These are phyloP conservation scores for Amanita rubescens DNA, from an alignment of 768 basidiomycete genomes.

Conservation along the genomic window DNA sequence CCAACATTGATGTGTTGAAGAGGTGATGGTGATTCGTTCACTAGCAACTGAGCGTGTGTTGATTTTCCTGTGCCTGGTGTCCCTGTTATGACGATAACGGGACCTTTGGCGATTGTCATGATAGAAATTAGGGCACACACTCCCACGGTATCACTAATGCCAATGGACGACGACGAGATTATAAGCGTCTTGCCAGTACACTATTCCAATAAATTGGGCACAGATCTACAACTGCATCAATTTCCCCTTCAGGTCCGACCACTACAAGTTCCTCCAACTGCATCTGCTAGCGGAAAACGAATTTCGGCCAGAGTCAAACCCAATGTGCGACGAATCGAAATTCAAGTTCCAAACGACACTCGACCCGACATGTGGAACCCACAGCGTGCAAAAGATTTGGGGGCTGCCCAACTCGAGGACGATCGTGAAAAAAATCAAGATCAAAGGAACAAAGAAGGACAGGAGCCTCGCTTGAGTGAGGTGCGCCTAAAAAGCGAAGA, in stretches of 20 bases:
- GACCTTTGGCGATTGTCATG: slow-evolving; percentile 26
- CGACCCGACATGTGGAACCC: slow-evolving; percentile 75
- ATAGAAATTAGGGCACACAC: background rate
- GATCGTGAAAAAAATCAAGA: slow-evolving; percentile 76
- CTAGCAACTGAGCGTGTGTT: slow-evolving; percentile 83
- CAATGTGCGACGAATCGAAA: slow-evolving; percentile 52
- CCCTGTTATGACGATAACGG: slow-evolving; percentile 81
- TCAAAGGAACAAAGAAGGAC: slow-evolving; percentile 33
- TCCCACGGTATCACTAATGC: background rate
- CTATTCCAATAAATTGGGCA: slow-evolving; percentile 51
- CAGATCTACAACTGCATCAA: slow-evolving; percentile 72
- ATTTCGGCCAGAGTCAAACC: slow-evolving; percentile 71
- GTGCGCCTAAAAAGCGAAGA: slow-evolving; percentile 68
- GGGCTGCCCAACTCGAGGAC: slow-evolving; percentile 59
- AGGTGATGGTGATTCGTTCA: slow-evolving; percentile 53
- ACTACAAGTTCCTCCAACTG: slow-evolving; percentile 71
- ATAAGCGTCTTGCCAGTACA: slow-evolving; percentile 66
- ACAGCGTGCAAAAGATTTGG: slow-evolving; percentile 62
- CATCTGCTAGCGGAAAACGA: slow-evolving; percentile 62
- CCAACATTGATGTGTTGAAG: slow-evolving; percentile 85
- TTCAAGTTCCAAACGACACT: slow-evolving; percentile 78
- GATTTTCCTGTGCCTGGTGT: slow-evolving; percentile 97
- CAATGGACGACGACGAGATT: slow-evolving; percentile 44
- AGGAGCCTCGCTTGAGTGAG: slow-evolving; percentile 60
- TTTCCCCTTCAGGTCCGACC: slow-evolving; percentile 72